phyloP scores from a whole-genome alignment of 2,329 filamentous ascomycete species.

The Fusarium decemcellulare region DNA sequence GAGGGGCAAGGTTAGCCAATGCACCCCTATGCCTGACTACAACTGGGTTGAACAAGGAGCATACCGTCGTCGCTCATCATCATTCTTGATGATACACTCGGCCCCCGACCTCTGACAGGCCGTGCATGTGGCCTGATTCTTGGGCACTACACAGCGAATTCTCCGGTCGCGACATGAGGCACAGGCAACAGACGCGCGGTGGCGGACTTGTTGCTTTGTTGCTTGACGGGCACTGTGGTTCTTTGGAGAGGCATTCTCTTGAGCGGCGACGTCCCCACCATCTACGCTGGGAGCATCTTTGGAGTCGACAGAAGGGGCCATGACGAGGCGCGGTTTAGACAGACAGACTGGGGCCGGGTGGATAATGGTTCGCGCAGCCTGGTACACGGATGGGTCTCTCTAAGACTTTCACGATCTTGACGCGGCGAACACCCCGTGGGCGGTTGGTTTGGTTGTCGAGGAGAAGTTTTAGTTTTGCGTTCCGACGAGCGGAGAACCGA shows the following conservation, averaged over 20 bases:
- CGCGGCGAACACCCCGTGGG: background rate
- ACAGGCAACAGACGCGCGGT: slow-evolving; percentile 69
- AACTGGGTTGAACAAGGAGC: slow-evolving; percentile 20
- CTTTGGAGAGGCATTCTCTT: slow-evolving; percentile 54
- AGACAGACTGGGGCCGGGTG: background rate
- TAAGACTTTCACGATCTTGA: background rate
- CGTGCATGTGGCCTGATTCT: slow-evolving; percentile 64
- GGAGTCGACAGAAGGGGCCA: slow-evolving; percentile 33
- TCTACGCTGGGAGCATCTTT: slow-evolving; percentile 29
- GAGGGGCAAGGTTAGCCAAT: slow-evolving; percentile 10
- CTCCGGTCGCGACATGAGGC: slow-evolving; percentile 64
- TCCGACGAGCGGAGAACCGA: slow-evolving; percentile 32
- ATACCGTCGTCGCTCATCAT: slow-evolving; percentile 68
- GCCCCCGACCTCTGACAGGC: slow-evolving; percentile 66
- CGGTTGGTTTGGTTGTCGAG: slow-evolving; percentile 22
- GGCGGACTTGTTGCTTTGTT: slow-evolving; percentile 56
- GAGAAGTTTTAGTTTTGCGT: slow-evolving; percentile 15
- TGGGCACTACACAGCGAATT: slow-evolving; percentile 67
- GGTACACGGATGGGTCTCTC: slow-evolving; percentile 4
- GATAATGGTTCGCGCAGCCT: background rate
- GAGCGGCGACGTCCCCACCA: slow-evolving; percentile 45
- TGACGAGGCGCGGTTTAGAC: slow-evolving; percentile 15
- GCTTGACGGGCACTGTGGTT: slow-evolving; percentile 42
- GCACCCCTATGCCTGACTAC: background rate
- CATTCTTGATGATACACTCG: slow-evolving; percentile 69